Evolutionary conservation across 2,329 filamentous ascomycete genomes (phyloP).

Genomic region (Anthostomella pinea): DNA sequence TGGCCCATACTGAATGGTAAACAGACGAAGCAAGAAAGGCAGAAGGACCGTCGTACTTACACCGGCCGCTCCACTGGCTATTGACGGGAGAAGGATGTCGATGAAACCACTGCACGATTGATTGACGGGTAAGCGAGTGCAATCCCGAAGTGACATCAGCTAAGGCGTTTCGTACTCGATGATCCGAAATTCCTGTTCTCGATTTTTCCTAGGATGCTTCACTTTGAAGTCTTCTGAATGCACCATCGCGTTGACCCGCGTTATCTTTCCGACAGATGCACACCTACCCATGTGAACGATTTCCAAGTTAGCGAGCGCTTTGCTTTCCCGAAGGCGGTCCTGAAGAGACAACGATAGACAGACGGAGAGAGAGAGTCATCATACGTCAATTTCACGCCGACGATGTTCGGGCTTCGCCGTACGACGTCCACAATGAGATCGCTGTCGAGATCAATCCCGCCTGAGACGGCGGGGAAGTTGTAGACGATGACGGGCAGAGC

Average conservation of each 20-base stretch:
- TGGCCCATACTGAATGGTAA: neutral
- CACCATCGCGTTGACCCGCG: constrained; percentile 22
- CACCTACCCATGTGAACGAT: too few species aligned
- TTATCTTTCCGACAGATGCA: constrained; percentile 53
- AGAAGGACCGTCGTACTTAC: constrained; percentile 6
- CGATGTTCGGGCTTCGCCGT: neutral
- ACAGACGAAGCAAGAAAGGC: neutral
- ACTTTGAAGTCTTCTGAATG: constrained; percentile 8
- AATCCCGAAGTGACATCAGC: too few species aligned
- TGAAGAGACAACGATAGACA: too few species aligned
- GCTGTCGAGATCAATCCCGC: constrained; percentile 8
- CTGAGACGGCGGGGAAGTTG: constrained; percentile 11
- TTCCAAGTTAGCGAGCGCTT: too few species aligned
- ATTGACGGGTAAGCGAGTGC: too few species aligned
- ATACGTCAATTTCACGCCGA: constrained; percentile 4
- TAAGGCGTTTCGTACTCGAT: too few species aligned
- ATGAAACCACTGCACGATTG: too few species aligned
- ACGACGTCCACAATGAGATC: constrained; percentile 6
- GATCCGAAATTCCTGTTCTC: constrained; percentile 11
- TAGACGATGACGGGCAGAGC: constrained; percentile 9
- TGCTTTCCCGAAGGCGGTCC: too few species aligned
- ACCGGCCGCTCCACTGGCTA: constrained; percentile 13
- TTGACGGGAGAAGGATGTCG: constrained; percentile 15
- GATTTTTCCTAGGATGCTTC: constrained; percentile 6
- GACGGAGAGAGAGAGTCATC: neutral